Percentiles rank a stretch among this genome's conserved stretches.
These are phyloP conservation scores for Colletotrichum sp. DNA, from an alignment of 2,329 filamentous ascomycete genomes.

Conservation along the genomic window DNA sequence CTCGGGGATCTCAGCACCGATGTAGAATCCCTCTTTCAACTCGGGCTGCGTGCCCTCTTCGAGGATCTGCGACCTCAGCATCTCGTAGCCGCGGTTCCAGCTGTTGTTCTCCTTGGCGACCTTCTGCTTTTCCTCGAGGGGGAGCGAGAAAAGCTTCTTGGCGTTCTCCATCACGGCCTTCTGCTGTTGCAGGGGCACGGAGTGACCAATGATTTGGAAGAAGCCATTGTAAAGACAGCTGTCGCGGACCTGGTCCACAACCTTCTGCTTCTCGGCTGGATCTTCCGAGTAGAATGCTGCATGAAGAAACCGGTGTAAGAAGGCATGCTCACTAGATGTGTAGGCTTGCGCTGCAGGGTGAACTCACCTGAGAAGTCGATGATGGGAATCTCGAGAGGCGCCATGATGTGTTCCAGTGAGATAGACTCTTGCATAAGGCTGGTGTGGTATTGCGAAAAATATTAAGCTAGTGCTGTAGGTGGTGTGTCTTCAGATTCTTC, in stretches of 20 bases:
- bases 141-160: slow-evolving; percentile 49
- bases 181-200: slow-evolving; percentile 44
- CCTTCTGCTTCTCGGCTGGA: slow-evolving; percentile 27
- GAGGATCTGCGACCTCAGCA: slow-evolving; percentile 48
- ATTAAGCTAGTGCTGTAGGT: no score
- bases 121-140: slow-evolving; percentile 48
- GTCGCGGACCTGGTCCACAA: slow-evolving; percentile 40
- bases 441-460: background rate
- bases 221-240: slow-evolving; percentile 55
- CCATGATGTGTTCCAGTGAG: background rate
- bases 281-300: slow-evolving; percentile 25
- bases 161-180: slow-evolving; percentile 43
- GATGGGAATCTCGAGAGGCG: slow-evolving; percentile 27
- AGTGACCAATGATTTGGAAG: slow-evolving; percentile 57
- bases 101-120: slow-evolving; percentile 40
- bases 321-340: no score
- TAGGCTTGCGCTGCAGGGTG: fast-evolving
- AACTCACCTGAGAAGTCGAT: slow-evolving; percentile 32
- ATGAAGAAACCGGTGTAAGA: background rate
- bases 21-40: slow-evolving; percentile 50
- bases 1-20: slow-evolving; percentile 44
- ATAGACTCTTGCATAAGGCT: background rate
- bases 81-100: slow-evolving; percentile 55
- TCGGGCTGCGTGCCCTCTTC: slow-evolving; percentile 49
- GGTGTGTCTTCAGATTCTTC: background rate